Conservation (phyloP, 352 stramenopile species). For the Pythium aristosporum region DNA sequence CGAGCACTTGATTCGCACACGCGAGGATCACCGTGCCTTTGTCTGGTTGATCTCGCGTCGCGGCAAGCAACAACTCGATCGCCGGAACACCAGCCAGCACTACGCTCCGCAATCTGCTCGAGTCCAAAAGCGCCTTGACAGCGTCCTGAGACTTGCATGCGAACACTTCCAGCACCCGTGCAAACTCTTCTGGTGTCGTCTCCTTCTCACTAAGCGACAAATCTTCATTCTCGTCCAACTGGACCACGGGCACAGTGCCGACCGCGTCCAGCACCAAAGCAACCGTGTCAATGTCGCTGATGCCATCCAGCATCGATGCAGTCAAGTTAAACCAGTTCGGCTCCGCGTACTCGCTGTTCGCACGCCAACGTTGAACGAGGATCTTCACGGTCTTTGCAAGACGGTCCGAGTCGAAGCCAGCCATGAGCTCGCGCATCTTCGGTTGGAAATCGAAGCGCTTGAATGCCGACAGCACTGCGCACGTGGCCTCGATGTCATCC, state of each 20-base stretch:
- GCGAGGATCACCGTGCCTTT: neutral
- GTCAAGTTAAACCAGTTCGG: slow-evolving; percentile 9
- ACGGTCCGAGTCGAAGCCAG: neutral
- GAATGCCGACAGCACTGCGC: neutral
- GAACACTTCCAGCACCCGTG: neutral
- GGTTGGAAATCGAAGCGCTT: slow-evolving; percentile 5
- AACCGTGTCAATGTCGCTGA: neutral
- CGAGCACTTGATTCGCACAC: neutral
- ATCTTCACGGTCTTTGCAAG: slow-evolving; percentile 1
- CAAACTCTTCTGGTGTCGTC: neutral
- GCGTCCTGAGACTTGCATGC: neutral
- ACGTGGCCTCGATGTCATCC: neutral
- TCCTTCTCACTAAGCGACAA: neutral
- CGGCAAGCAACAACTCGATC: neutral
- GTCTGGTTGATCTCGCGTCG: neutral
- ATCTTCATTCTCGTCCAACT: neutral
- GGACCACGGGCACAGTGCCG: neutral
- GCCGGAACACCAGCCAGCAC: neutral
- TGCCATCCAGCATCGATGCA: slow-evolving; percentile 12
- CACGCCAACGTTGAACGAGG: neutral
- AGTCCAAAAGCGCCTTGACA: neutral
- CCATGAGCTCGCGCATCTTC: neutral
- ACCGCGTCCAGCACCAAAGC: neutral
- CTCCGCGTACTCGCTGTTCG: neutral
- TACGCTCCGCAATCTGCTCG: neutral